Percentiles rank a stretch among this genome's conserved stretches.
These are phyloP conservation scores for Pyrrhoderma noxium DNA, from an alignment of 1,284 basidiomycete genomes.

Conservation along the genomic window DNA sequence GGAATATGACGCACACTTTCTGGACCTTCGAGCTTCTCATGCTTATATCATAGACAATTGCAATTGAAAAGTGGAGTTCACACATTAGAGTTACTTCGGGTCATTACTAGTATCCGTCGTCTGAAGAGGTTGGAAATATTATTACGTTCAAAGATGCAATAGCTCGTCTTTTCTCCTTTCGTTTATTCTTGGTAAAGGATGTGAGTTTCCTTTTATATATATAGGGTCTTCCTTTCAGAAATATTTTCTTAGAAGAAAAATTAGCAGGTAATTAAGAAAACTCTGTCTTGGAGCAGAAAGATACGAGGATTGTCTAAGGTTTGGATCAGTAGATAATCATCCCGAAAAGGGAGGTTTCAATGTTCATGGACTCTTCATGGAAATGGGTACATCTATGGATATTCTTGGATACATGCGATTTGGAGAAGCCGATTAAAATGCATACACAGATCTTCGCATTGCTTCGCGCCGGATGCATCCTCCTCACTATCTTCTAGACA, in stretches of 20 bases:
- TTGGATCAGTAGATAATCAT: slow-evolving; percentile 23
- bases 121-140: slow-evolving; percentile 12
- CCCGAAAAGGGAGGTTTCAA: slow-evolving; percentile 26
- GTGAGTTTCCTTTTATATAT: slow-evolving; percentile 26
- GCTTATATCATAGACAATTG: slow-evolving; percentile 37
- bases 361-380: slow-evolving; percentile 27
- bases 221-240: too few species aligned
- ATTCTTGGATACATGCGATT: too few species aligned
- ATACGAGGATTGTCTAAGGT: slow-evolving; percentile 35
- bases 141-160: slow-evolving; percentile 42
- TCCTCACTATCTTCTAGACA: too few species aligned
- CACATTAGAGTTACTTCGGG: slow-evolving; percentile 21
- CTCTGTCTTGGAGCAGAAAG: slow-evolving; percentile 35
- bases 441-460: too few species aligned
- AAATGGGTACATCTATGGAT: slow-evolving; percentile 43
- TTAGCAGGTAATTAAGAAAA: too few species aligned
- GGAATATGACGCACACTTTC: slow-evolving; percentile 37
- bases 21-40: slow-evolving; percentile 44
- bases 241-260: slow-evolving; percentile 27
- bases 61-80: slow-evolving; percentile 36
- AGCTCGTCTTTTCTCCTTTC: slow-evolving; percentile 48
- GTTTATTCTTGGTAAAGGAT: slow-evolving; percentile 37
- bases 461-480: too few species aligned
- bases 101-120: background rate
- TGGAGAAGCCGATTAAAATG: too few species aligned